Percentiles rank a stretch among this genome's conserved stretches.
phyloP scores from a whole-genome alignment of 1,284 basidiomycete genomes.

The Schizopora paradoxa region DNA sequence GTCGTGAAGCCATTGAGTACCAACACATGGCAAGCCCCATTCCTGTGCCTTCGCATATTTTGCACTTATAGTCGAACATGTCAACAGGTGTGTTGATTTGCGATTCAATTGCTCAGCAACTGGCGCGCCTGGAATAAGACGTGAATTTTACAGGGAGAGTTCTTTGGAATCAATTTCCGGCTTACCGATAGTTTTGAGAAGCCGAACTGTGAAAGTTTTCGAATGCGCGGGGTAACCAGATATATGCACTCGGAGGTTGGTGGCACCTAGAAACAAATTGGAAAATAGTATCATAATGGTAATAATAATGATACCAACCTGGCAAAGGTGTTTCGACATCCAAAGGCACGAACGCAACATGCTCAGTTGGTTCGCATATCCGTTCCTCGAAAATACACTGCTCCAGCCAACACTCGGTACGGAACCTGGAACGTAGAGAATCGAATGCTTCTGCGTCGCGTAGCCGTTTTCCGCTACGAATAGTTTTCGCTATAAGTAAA shows the following conservation, averaged over 20 bases:
- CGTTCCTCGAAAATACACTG: constrained; percentile 64
- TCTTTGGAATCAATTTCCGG: constrained; percentile 10
- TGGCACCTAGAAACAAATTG: constrained; percentile 38
- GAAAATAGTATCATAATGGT: not conserved
- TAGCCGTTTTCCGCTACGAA: too few species aligned
- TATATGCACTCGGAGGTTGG: constrained; percentile 50
- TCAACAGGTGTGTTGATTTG: constrained; percentile 65
- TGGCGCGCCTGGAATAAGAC: constrained; percentile 40
- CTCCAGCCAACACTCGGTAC: constrained; percentile 82
- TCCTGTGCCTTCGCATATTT: constrained; percentile 71
- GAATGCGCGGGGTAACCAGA: constrained; percentile 49
- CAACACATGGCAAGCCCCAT: constrained; percentile 62
- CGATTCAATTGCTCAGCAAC: constrained; percentile 54
- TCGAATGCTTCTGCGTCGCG: too few species aligned
- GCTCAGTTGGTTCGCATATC: constrained; percentile 53
- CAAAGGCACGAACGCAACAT: constrained; percentile 59
- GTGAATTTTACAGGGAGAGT: not conserved
- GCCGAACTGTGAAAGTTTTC: constrained; percentile 12
- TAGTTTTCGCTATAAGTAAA: too few species aligned
- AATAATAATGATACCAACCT: constrained; percentile 37
- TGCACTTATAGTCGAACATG: constrained; percentile 56
- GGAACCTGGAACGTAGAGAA: constrained; percentile 49
- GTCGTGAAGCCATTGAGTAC: constrained; percentile 54
- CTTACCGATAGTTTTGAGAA: constrained; percentile 8
- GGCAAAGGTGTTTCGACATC: constrained; percentile 44